Percentiles rank a stretch among this genome's conserved stretches.
phyloP scores from a whole-genome alignment of 108 stramenopile genomes.

The Nannochloropsis gaditana region DNA sequence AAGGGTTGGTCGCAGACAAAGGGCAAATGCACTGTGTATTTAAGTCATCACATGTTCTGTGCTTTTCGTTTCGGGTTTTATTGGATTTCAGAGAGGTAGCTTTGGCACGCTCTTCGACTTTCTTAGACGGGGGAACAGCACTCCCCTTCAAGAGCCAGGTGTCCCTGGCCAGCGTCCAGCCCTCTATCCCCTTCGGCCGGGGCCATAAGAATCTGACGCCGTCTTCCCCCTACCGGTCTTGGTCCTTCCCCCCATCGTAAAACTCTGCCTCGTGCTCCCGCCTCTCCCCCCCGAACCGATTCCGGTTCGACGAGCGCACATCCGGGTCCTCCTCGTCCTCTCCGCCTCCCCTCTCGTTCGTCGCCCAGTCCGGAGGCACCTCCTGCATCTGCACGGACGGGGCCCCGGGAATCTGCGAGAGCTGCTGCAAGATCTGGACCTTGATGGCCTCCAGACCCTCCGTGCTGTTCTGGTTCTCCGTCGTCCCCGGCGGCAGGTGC shows the following conservation, averaged over 20 bases:
- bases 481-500: constrained; percentile 59
- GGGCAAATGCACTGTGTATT: no score
- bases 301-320: neutral
- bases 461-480: neutral
- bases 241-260: constrained; percentile 23
- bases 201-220: neutral
- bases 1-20: no score
- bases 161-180: no score
- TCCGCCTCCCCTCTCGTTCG: constrained; percentile 21
- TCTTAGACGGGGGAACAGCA: no score
- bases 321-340: constrained; percentile 51
- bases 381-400: constrained; percentile 86
- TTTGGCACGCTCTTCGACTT: no score
- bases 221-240: constrained; percentile 1
- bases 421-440: neutral
- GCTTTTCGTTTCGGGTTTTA: no score
- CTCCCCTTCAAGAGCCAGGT: no score
- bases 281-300: neutral
- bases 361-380: constrained; percentile 70
- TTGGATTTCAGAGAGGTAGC: no score
- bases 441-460: neutral
- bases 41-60: no score
- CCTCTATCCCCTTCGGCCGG: no score
- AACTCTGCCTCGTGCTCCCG: constrained; percentile 30
- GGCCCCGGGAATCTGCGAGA: constrained; percentile 58